Evolutionary conservation across 345 rosid species (phyloP).

Genomic region (Geranium rotundifolium): DNA sequence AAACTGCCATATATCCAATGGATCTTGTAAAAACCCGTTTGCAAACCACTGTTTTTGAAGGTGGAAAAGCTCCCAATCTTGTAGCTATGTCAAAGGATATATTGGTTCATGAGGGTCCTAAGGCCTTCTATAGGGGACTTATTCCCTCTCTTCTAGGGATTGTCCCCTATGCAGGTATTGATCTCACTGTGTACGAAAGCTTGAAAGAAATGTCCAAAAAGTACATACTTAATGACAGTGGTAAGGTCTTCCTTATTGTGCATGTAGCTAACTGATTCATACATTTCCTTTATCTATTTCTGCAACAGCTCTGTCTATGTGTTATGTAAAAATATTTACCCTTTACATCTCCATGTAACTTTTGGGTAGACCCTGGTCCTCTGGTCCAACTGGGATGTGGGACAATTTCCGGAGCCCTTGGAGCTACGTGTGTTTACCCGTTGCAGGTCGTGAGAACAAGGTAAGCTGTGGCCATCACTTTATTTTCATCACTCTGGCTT

Average conservation of each 20-base stretch:
- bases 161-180: constrained; percentile 94
- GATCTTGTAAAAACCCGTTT: constrained; percentile 92
- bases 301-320: background rate
- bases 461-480: constrained; percentile 16
- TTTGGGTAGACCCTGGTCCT: constrained; percentile 64
- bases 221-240: constrained; percentile 54
- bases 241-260: constrained; percentile 21
- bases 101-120: constrained; percentile 73
- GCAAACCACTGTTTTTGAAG: constrained; percentile 53
- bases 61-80: constrained; percentile 51
- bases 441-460: constrained; percentile 94
- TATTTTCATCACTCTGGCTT: background rate
- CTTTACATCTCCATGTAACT: background rate
- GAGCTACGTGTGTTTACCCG: constrained; percentile 92
- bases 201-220: constrained; percentile 72
- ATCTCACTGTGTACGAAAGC: constrained; percentile 84
- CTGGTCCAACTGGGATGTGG: constrained; percentile 82
- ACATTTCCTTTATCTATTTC: background rate
- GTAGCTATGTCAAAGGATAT: constrained; percentile 58
- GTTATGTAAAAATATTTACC: background rate
- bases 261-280: background rate
- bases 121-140: constrained; percentile 77
- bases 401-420: constrained; percentile 74
- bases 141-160: constrained; percentile 85
- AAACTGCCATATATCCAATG: constrained; percentile 70